Base-by-base conservation (phyloP, 768 basidiomycete species). In the Suillus tomentosus region DNA sequence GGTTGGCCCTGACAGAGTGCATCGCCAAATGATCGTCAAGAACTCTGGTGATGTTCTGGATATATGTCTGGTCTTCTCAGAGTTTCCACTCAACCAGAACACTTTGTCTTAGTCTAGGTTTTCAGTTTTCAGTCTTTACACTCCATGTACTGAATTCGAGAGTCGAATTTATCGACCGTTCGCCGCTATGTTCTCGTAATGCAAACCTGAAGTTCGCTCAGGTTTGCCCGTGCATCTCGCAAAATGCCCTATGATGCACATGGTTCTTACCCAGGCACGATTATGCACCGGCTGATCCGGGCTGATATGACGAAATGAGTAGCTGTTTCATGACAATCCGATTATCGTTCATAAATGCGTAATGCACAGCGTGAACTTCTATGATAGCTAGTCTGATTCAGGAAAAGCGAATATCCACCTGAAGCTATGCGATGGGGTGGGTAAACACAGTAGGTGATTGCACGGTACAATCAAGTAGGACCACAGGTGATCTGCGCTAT, bases 1-100 rank as follows among this genome's bases (percentile, higher is more conserved):
- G 31, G 24, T 57, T 57, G 39, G 39, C 40, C 57, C 40, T 58
- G 57, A 31, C 10, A 10, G 22, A 2, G 10, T 6, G 17, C 57
- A 58, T 58, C 57, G 24, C 57, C 40, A 58, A 42, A 42, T 58
- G 57, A 58, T 58, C 57, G 40, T 42, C 57, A 58, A 58, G 57
- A 42, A 57, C 14, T 10, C n/a, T 10, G 14, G 3, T 19, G 13
- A 36, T 31, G 8, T 31, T 53, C 51, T 53, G 31, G 31, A 53
- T 31, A 3, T 19, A 34, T 53, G 51, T 51, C 27, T 27, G 8
- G 15, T 53, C 51, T 53, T 53, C 54, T 55, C n/a, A 55, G 54
- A 24, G 17, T 57, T 11, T 34, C 17, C 51, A 34, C 51, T 34
- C 50, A 0, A 17, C 31, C 6, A 31, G 50, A 9, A 31, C 15